Base-by-base conservation (phyloP, 768 basidiomycete genomes). In the Erythrobasidium yunnanense region DNA sequence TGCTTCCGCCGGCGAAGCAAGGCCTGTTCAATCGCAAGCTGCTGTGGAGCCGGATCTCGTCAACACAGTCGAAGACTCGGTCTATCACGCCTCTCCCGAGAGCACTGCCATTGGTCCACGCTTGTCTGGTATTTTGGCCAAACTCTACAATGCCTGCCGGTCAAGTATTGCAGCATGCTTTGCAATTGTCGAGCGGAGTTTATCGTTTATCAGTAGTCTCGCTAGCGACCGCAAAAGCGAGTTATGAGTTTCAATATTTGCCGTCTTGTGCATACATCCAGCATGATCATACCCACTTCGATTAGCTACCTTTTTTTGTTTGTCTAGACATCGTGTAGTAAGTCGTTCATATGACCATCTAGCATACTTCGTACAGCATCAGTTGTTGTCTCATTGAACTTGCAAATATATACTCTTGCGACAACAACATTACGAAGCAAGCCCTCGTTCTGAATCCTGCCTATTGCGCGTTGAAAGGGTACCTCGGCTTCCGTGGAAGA, bases 141-240 rank as follows among this genome's bases (percentile, higher is more conserved):
- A 35, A 15, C 5, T 63, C 25, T 8, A 34, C 29, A 49, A 51
- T 32, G 60, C 60, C 20, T 63, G 60, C 49, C 60, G 60, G 18
- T 50, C 60, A 15, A 34, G 32, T 5, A 27, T 63, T 18, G 60
- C 46, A 4, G 60, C 60, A 7, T 63, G 60, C 22, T 51, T 63
- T 18, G 49, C 49, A 8, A 23, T 63, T 27, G 60, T 63, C 27
- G 60, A 63, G 32, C 27, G 60, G 18, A 49, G 60, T 5, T 23
- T 58, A 11, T 34, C 56, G 2, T 45, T 58, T 23, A 22, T 58
- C 7, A 46, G 23, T 23, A 45, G 35, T 7, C 20, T 8, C 7
- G 18, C 47, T 18, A 23, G 38, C 35, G 42, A 46, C 15, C 8
- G 23, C 22, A 58, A 58, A 45, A 58, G 34, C 22, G 42, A 58